Percentiles rank a stretch among this genome's conserved stretches.
Conservation (phyloP, 139 green algal species). For the Spirogloea muscicola region DNA sequence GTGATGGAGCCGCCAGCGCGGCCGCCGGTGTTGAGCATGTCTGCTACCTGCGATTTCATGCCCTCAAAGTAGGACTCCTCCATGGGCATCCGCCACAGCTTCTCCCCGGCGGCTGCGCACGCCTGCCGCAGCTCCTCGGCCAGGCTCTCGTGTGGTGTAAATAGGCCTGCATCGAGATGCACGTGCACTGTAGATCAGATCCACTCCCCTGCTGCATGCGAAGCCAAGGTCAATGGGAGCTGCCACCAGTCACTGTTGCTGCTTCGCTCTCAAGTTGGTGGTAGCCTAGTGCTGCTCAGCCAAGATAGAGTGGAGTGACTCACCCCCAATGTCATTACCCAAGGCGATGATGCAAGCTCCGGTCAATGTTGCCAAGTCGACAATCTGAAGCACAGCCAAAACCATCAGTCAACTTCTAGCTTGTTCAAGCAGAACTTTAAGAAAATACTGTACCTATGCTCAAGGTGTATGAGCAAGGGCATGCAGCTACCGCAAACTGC, state of each 20-base stretch:
- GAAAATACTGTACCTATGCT: no score
- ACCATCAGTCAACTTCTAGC: no score
- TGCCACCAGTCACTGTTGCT: neutral
- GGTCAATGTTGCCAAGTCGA: conserved; percentile 95
- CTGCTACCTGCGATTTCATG: conserved; percentile 69
- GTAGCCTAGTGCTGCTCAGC: no score
- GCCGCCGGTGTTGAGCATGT: conserved; percentile 83
- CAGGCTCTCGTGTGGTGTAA: conserved; percentile 67
- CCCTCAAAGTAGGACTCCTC: conserved; percentile 79
- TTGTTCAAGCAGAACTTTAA: no score
- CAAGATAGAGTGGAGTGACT: neutral
- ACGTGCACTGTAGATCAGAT: neutral
- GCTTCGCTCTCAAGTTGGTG: no score
- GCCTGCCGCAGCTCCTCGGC: conserved; percentile 34
- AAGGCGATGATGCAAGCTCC: conserved; percentile 91
- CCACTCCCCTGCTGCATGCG: conserved; percentile 46
- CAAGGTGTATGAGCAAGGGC: no score
- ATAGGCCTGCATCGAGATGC: conserved; percentile 55
- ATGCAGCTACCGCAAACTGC: no score
- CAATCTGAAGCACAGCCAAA: conserved; percentile 49
- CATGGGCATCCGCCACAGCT: conserved; percentile 92
- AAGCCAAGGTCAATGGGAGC: neutral
- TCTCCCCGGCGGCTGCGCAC: conserved; percentile 62
- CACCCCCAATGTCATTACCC: conserved; percentile 65
- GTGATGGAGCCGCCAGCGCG: conserved; percentile 80